Conservation (phyloP, 2,329 filamentous ascomycete genomes). For the Diplocarpon rosae region DNA sequence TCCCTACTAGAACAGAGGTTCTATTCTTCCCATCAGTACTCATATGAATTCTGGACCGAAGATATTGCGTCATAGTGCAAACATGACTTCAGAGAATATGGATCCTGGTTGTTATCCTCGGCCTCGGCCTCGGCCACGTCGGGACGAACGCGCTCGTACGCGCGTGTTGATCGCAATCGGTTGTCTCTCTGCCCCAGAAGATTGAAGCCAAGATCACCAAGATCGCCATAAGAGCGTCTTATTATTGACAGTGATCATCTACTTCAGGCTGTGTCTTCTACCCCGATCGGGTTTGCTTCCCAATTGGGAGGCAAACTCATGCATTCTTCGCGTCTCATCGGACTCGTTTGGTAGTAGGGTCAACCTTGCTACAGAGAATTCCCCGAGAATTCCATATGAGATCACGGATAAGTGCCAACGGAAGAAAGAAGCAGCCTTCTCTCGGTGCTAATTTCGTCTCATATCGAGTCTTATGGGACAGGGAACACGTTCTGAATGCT, state of each 20-base stretch:
- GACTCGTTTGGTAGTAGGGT: constrained; percentile 1
- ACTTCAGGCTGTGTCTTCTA: constrained; percentile 13
- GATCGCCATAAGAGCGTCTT: constrained; percentile 20
- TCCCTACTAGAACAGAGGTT: constrained; percentile 2
- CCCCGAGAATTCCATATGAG: not conserved
- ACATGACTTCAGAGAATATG: constrained; percentile 16
- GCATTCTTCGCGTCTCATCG: constrained; percentile 8
- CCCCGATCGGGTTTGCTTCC: not conserved
- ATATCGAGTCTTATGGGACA: constrained; percentile 20
- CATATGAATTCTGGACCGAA: constrained; percentile 18
- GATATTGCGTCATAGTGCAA: constrained; percentile 17
- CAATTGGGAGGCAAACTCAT: constrained; percentile 18
- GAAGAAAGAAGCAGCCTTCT: not conserved
- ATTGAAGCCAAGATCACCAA: not conserved
- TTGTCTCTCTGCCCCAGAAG: constrained; percentile 2
- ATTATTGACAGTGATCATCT: constrained; percentile 20
- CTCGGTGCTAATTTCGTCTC: constrained; percentile 18
- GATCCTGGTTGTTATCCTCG: constrained; percentile 1
- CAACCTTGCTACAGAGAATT: constrained; percentile 6
- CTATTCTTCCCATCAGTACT: constrained; percentile 8
- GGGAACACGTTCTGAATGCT: constrained; percentile 5
- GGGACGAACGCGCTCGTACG: constrained; percentile 8
- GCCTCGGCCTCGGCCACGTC: not conserved
- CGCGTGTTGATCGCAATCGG: constrained; percentile 15
- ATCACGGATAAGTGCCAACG: too few species aligned